Evolutionary conservation across 768 basidiomycete species (phyloP).

Genomic region (Pisolithus orientalis): DNA sequence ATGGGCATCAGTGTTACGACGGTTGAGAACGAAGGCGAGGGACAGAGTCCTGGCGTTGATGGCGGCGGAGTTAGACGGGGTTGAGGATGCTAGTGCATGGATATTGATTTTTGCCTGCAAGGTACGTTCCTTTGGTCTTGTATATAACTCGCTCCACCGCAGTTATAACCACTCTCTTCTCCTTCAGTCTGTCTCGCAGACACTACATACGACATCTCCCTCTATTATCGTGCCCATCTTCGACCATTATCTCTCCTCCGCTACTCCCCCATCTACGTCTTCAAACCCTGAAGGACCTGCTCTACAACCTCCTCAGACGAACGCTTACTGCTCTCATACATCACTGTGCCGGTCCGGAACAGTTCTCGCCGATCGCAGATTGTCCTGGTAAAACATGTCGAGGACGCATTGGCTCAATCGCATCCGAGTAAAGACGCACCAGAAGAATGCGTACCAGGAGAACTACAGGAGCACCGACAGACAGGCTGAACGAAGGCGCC

Average conservation of each 20-base stretch:
- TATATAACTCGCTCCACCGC: not conserved
- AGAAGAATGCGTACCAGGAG: too few relatives aligned
- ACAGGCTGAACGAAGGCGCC: too few relatives aligned
- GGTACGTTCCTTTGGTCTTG: conserved; percentile 30
- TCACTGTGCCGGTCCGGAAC: conserved; percentile 66
- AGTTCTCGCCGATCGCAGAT: conserved; percentile 54
- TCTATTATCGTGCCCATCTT: conserved; percentile 58
- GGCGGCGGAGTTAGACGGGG: conserved; percentile 39
- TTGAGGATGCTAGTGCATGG: conserved; percentile 69
- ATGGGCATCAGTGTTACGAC: conserved; percentile 74
- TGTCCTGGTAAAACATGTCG: conserved; percentile 25
- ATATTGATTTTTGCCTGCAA: conserved; percentile 74
- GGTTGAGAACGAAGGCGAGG: conserved; percentile 57
- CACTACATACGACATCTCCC: conserved; percentile 68
- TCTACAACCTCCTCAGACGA: conserved; percentile 59
- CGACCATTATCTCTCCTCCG: conserved; percentile 41
- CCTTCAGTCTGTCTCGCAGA: conserved; percentile 70
- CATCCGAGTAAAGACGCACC: too few relatives aligned
- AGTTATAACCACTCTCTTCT: not conserved
- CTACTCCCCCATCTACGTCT: conserved; percentile 16
- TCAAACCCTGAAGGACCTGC: conserved; percentile 22
- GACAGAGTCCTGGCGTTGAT: conserved; percentile 53
- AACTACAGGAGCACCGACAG: too few relatives aligned
- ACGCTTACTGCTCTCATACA: conserved; percentile 77
- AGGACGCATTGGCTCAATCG: too few relatives aligned